These are phyloP conservation scores for Agrostemma githago DNA, from an alignment of 148 eudicot genomes.

Conservation along the genomic window DNA sequence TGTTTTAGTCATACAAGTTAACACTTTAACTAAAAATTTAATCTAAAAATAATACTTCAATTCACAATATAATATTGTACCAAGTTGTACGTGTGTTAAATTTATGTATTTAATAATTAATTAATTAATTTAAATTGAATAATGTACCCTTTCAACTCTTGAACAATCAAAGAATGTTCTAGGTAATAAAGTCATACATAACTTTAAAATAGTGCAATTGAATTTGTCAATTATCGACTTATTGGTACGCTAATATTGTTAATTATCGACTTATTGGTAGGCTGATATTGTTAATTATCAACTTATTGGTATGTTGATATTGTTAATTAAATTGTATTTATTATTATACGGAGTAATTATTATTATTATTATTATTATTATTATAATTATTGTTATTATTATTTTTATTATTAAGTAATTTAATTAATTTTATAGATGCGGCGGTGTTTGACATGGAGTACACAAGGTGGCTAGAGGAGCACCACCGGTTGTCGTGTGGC, in stretches of 20 bases:
- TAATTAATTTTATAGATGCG: conserved; percentile 31
- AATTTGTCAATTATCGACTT: conserved; percentile 4
- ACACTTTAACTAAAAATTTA: not conserved
- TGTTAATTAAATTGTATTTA: too few species aligned
- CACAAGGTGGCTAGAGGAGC: conserved; percentile 92
- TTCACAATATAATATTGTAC: not conserved
- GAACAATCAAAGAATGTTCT: conserved; percentile 4
- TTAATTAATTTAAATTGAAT: not conserved
- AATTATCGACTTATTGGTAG: not conserved
- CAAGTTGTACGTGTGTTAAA: conserved; percentile 9
- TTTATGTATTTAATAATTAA: not conserved
- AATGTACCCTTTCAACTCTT: conserved; percentile 10
- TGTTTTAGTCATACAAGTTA: conserved; percentile 15
- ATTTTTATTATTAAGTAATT: too few species aligned
- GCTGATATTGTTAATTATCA: not conserved
- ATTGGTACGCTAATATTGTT: too few species aligned
- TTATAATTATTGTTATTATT: too few species aligned
- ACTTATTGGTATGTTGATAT: too few species aligned
- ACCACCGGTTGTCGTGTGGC: conserved; percentile 71
- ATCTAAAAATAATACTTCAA: too few species aligned
- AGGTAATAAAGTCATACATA: not conserved
- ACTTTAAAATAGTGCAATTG: not conserved
- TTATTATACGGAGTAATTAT: too few species aligned
- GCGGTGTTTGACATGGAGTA: conserved; percentile 87
- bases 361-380: too few species aligned